Evolutionary conservation across 352 stramenopile genomes (phyloP).

Genomic region (Elongisporangium senticosum): DNA sequence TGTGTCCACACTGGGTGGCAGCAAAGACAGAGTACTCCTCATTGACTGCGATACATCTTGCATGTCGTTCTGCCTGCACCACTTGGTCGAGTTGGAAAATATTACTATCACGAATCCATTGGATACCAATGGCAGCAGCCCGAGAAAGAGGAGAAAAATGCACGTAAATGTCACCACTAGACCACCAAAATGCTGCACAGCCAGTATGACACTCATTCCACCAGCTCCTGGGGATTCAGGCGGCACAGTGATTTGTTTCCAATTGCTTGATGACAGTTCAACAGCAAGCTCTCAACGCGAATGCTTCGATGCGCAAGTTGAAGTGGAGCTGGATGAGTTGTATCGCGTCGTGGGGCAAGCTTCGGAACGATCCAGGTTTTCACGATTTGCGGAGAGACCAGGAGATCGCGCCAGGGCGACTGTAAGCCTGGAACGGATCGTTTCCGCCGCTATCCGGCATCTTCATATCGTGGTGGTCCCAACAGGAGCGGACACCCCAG

Average conservation of each 20-base stretch:
- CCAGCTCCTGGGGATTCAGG: slow-evolving; percentile 3
- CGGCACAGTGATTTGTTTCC: slow-evolving; percentile 23
- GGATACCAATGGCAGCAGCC: background rate
- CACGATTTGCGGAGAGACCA: slow-evolving; percentile 5
- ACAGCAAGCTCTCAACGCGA: background rate
- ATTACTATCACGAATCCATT: background rate
- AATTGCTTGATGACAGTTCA: slow-evolving; percentile 14
- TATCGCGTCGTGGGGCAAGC: background rate
- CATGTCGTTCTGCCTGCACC: slow-evolving; percentile 38
- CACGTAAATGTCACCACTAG: slow-evolving; percentile 35
- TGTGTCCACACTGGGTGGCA: slow-evolving; percentile 14
- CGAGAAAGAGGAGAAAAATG: slow-evolving; percentile 13
- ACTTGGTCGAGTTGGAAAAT: slow-evolving; percentile 18
- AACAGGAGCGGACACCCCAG: slow-evolving; percentile 4
- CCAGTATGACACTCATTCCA: background rate
- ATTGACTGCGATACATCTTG: slow-evolving; percentile 16
- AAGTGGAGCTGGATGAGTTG: slow-evolving; percentile 17
- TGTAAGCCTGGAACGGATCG: slow-evolving; percentile 31
- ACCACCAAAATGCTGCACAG: slow-evolving; percentile 10
- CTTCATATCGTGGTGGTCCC: slow-evolving; percentile 40
- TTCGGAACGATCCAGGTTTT: slow-evolving; percentile 26
- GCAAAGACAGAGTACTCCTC: slow-evolving; percentile 15
- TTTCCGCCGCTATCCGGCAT: slow-evolving; percentile 23
- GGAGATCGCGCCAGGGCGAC: background rate
- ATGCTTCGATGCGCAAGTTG: background rate